These are phyloP conservation scores for Boletus insuetus DNA, from an alignment of 768 basidiomycete genomes.

Conservation along the genomic window DNA sequence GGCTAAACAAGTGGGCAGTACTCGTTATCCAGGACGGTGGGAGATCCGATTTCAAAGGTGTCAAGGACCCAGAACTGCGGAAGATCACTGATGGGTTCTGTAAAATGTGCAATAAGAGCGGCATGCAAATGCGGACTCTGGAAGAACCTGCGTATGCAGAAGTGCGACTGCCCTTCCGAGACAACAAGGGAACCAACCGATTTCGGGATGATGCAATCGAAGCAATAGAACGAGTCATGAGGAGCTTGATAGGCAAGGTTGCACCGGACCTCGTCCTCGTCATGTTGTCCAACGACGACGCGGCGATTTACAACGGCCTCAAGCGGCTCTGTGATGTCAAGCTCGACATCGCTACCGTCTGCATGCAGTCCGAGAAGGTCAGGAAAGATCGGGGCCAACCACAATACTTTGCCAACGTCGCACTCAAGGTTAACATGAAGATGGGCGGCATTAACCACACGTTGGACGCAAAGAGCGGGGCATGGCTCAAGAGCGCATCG, in stretches of 20 bases:
- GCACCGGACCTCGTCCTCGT: constrained; percentile 36
- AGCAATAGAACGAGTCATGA: constrained; percentile 10
- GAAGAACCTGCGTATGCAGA: constrained; percentile 27
- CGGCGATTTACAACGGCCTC: constrained; percentile 46
- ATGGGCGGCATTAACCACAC: constrained; percentile 52
- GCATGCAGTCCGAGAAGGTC: constrained; percentile 68
- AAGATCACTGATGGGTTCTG: constrained; percentile 48
- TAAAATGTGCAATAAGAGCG: constrained; percentile 60
- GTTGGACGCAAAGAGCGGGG: constrained; percentile 37
- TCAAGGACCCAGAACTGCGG: constrained; percentile 48
- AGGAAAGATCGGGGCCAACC: constrained; percentile 44
- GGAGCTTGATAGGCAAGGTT: not conserved
- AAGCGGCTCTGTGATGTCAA: constrained; percentile 49
- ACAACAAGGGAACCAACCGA: constrained; percentile 38
- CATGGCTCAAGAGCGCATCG: constrained; percentile 39
- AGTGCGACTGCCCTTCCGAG: constrained; percentile 47
- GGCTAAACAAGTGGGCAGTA: constrained; percentile 62
- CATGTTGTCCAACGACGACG: constrained; percentile 47
- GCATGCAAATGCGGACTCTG: constrained; percentile 47
- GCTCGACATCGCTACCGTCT: constrained; percentile 59
- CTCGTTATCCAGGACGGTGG: constrained; percentile 59
- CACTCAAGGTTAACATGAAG: constrained; percentile 56
- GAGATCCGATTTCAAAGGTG: constrained; percentile 51
- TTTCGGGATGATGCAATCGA: constrained; percentile 48
- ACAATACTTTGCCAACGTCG: constrained; percentile 55